A percentile compares a stretch with the other conserved stretches of the same genome.
Conservation (phyloP, 139 green algal species). For the Yamagishiella unicocca region DNA sequence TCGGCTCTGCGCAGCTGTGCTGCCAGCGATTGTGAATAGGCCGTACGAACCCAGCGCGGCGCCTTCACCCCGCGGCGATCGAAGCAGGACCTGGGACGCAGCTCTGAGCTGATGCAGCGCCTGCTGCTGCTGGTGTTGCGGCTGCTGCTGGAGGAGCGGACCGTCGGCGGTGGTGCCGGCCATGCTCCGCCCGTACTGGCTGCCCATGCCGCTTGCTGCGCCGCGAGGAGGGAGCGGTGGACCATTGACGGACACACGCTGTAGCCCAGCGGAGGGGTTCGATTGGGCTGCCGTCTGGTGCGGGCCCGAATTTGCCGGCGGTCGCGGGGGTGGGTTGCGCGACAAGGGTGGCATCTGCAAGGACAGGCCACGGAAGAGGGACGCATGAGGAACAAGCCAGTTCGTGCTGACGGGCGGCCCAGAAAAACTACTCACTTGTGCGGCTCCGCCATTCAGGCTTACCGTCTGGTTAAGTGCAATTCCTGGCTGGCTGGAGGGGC, state of each 20-base stretch:
- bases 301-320: not conserved
- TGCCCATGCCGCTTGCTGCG: not conserved
- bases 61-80: slow-evolving; percentile 1
- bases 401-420: not conserved
- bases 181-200: not conserved
- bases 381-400: not conserved
- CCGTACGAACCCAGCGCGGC: not conserved
- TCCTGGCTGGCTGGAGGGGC: not conserved
- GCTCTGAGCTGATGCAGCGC: slow-evolving; percentile 14
- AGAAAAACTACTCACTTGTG: too few species aligned
- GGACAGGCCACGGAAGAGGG: not conserved
- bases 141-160: not conserved
- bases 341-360: not conserved
- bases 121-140: not conserved
- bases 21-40: not conserved
- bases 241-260: not conserved
- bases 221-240: not conserved
- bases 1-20: slow-evolving; percentile 10
- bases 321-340: not conserved
- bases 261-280: not conserved
- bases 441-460: too few species aligned
- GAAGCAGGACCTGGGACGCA: slow-evolving; percentile 5
- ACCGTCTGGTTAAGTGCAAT: not conserved
- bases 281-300: not conserved
- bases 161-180: not conserved